These are phyloP conservation scores for Acmispon strigosus DNA, from an alignment of 306 rosid genomes.

Conservation along the genomic window DNA sequence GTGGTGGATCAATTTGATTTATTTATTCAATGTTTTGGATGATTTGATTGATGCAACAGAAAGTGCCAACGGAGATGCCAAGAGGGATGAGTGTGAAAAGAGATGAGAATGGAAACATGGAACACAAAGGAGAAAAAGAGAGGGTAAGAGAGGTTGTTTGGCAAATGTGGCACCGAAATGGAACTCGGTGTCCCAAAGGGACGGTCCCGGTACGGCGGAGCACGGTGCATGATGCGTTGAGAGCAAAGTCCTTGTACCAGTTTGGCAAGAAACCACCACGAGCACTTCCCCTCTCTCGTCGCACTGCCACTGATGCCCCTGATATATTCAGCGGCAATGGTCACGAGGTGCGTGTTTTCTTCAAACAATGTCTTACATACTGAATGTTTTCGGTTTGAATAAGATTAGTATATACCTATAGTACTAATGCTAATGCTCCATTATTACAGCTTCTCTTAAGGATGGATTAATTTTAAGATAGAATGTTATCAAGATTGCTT, in stretches of 20 bases:
- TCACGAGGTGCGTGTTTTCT: slow-evolving; percentile 55
- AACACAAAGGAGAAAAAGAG: neutral
- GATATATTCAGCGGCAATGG: slow-evolving; percentile 61
- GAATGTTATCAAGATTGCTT: neutral
- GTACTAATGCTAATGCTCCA: no score
- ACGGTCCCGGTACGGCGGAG: slow-evolving; percentile 68
- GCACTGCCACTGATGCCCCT: slow-evolving; percentile 36
- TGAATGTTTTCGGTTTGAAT: no score
- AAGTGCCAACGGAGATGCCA: slow-evolving; percentile 54
- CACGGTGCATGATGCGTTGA: slow-evolving; percentile 44
- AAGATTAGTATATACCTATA: no score
- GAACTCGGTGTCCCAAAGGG: slow-evolving; percentile 74
- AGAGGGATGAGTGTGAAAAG: slow-evolving; percentile 16
- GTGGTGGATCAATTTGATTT: no score
- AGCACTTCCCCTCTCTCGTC: neutral
- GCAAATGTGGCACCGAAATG: slow-evolving; percentile 83
- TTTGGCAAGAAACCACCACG: slow-evolving; percentile 58
- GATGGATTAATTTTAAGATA: no score
- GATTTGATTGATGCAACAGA: slow-evolving; percentile 34
- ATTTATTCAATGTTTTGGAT: neutral
- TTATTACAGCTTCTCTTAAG: no score
- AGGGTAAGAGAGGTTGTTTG: neutral
- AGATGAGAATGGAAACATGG: neutral
- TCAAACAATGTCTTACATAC: no score
- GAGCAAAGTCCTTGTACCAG: slow-evolving; percentile 72